Base-by-base conservation (phyloP, 768 basidiomycete species). In the Leccinum pellstonianum region DNA sequence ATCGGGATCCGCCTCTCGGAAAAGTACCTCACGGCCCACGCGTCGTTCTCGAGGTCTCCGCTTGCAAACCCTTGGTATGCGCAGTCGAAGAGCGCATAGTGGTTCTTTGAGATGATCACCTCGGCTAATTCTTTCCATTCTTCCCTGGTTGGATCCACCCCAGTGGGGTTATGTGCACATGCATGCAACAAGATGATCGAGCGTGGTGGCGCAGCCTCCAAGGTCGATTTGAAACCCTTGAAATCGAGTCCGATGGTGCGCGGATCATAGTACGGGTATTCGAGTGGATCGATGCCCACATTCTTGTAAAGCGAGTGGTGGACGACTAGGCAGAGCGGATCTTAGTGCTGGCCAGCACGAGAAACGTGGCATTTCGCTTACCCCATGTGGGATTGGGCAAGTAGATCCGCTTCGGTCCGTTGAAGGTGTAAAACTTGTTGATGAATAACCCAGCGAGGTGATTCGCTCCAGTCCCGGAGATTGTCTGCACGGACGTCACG, bases 1-100 rank as follows among this genome's bases (percentile, higher is more conserved):
- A 93, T 76, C 54, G 90, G 85, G 60, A 94, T 86, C 56, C 79
- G 83, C 58, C 81, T 80, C 66, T 85, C 78, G 51, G 87, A 88
- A 77, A 99, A 98, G 77, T 91, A 82, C 65, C 93, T 80, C 64
- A 98, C 91, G 14, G 95, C 93, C 82, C 87, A 90, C 6, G 94
- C 95, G 71, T 99, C 97, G 66, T 85, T 84, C 71, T 95, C 88
- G 68, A 97, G 79, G 72, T 93, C 86, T 1, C 95, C 95, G 66
- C 91, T 93, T 17, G 95, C 95, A 73, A 98, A 98, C 17, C 95
- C 95, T 76, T 97, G 95, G 77, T 98, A 98, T 3, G 95, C 95
- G 71, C 89, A 90, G 77, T 98, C 95, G 72, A 98, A 93, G 77
- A 96, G 95, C 33, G 88, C 88, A 69, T 86, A 96, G 73, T 95